Conservation (phyloP, 352 stramenopile species). For the Phytophthora idaei region DNA sequence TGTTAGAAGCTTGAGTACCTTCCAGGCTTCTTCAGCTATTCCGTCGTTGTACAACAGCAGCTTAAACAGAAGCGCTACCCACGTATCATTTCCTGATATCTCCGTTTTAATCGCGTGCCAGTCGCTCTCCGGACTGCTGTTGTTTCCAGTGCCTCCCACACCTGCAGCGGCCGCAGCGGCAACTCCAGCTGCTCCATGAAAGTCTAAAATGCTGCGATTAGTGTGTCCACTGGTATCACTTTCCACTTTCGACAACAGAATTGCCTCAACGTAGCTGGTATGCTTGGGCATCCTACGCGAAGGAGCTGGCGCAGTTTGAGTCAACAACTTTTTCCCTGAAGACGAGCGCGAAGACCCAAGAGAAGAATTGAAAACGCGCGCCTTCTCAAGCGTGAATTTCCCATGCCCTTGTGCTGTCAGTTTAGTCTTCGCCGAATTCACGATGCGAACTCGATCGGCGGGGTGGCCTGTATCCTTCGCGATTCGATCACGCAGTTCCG, state of each 20-base stretch:
- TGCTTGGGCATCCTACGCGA: slow-evolving; percentile 33
- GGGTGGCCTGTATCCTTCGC: slow-evolving; percentile 68
- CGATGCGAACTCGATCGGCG: slow-evolving; percentile 64
- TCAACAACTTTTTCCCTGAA: slow-evolving; percentile 27
- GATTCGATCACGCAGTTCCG: slow-evolving; percentile 66
- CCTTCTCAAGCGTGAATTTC: slow-evolving; percentile 75
- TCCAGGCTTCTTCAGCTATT: slow-evolving; percentile 77
- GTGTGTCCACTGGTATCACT: slow-evolving; percentile 65
- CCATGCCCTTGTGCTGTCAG: slow-evolving; percentile 68
- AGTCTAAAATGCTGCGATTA: slow-evolving; percentile 49
- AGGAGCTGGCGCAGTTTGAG: slow-evolving; percentile 35
- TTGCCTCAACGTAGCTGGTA: slow-evolving; percentile 55
- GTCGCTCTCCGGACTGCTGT: slow-evolving; percentile 57
- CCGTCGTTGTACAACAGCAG: slow-evolving; percentile 51
- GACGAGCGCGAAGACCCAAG: slow-evolving; percentile 18
- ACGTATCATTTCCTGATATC: slow-evolving; percentile 54
- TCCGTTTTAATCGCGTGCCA: slow-evolving; percentile 75
- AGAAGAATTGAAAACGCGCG: slow-evolving; percentile 48
- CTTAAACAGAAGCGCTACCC: slow-evolving; percentile 51
- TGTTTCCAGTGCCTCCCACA: slow-evolving; percentile 42
- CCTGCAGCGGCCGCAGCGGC: slow-evolving; percentile 30
- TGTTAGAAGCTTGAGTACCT: slow-evolving; percentile 73
- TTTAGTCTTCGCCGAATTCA: slow-evolving; percentile 77
- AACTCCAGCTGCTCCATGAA: slow-evolving; percentile 35
- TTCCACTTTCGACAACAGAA: slow-evolving; percentile 68